Evolutionary conservation across 2,329 filamentous ascomycete genomes (phyloP), one percentile per base, ranked within the genome.

Genomic region (Aspergillus amoenus): DNA sequence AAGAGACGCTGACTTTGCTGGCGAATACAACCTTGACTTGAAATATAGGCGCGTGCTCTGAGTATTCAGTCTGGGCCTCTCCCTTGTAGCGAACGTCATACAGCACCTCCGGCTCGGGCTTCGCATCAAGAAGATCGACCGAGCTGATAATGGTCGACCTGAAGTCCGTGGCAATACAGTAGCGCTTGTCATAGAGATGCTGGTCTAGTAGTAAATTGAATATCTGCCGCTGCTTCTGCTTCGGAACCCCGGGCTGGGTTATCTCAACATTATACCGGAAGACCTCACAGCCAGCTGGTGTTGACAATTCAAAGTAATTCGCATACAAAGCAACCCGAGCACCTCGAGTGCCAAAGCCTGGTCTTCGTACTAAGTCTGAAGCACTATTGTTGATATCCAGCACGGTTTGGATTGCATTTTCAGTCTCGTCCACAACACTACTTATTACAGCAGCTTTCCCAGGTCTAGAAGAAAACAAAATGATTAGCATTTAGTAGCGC

Each of bases 151-250:
- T 54, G 0, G 68, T 77, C 1, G 74, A 72, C 13, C 66, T 69
- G 52, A 70, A 76, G 56, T 79, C 77, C 0, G 74, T 73, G 1
- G 74, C 74, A 45, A 79, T 69, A 24, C 61, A 51, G 6, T 61
- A 60, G 22, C 59, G 58, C 12, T 65, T 46, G 13, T 66, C 22
- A 1, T 60, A 3, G 63, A 75, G 66, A 57, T 76, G 61, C 57
- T 75, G 66, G 50, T 76, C 70, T 9, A 78, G 60, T 12, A 86
- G 62, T 17, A 81, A 64, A 11, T 80, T 69, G 12, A 85, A 70
- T 7, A 84, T 70, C 4, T 78, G 77, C 40, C 75, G 74, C 30
- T 73, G 77, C 40, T 75, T 74, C 32, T 73, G 78, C 66, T 79
- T 82, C 30, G 73, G 73, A 52, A 76, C 78, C 45, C 68, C 54